Conservation (phyloP, 768 basidiomycete species). For the Boletus vermiculosoides region DNA sequence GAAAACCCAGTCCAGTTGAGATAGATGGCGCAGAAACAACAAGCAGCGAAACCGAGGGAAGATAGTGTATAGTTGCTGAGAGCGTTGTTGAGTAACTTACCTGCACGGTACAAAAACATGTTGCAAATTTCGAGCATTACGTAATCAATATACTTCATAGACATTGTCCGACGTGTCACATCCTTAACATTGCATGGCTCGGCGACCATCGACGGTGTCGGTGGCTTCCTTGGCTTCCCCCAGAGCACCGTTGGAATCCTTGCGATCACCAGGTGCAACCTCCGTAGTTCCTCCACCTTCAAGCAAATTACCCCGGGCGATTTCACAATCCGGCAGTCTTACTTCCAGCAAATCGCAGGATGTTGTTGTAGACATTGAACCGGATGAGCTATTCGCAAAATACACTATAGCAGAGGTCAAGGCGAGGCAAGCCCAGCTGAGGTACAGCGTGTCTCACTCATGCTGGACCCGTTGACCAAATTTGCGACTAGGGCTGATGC, state of each 20-base stretch:
- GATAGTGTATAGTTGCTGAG: constrained; percentile 19
- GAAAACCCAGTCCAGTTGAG: constrained; percentile 24
- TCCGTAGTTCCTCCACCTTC: constrained; percentile 5
- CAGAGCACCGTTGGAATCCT: constrained; percentile 10
- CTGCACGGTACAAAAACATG: neutral
- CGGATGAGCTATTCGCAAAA: constrained; percentile 74
- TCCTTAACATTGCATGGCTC: constrained; percentile 34
- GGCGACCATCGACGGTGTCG: constrained; percentile 38
- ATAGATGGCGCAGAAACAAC: constrained; percentile 15
- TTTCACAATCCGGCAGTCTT: constrained; percentile 14
- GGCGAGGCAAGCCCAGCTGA: constrained; percentile 61
- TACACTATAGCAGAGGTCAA: constrained; percentile 72
- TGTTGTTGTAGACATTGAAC: constrained; percentile 41
- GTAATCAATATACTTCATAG: constrained; percentile 13
- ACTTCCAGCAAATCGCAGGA: constrained; percentile 16
- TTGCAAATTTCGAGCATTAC: constrained; percentile 14
- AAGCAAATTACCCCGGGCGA: constrained; percentile 4
- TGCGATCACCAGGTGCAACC: constrained; percentile 5
- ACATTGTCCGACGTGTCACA: neutral
- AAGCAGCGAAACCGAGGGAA: constrained; percentile 20
- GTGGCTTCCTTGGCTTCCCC: constrained; percentile 27
- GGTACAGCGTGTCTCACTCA: constrained; percentile 40
- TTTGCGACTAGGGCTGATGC: constrained; percentile 60
- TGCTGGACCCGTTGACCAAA: constrained; percentile 2
- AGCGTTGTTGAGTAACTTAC: constrained; percentile 7